Evolutionary conservation across 1,284 basidiomycete species (phyloP), one percentile per base, ranked within the genome.

Genomic region (Leccinum insolens): DNA sequence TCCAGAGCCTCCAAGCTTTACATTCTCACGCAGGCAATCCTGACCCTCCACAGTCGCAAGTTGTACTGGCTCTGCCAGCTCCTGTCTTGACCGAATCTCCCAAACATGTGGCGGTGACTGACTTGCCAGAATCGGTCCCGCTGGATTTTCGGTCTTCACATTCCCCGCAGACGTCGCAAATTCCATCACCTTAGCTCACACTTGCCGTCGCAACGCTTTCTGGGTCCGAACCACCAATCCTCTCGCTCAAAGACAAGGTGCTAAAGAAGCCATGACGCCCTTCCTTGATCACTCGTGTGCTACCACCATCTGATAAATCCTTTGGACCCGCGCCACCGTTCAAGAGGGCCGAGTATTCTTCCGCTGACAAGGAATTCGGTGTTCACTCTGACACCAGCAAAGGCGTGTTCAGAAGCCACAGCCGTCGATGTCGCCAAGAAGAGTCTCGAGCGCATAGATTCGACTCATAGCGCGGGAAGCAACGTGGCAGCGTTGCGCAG

Each of bases 401-500:
- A 65, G 73, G 52, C 31, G 60, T 68, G 46, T 65, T 70, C 62
- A 77, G 77, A 66, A 73, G 71, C 58, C 70, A 71, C 68, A 81
- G 72, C 41, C 41, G 69, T 76, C 49, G 79, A 79, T 66, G 72
- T 62, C 64, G 70, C 75, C n/a, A 73, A 73, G 67, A 74, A 74
- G 63, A 63, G 69, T 31, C 64, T 85, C 5, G 83, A 85, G 66
- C 83, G 84, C 68, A 80, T 78, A 28, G 85, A 87, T 62, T 86
- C 86, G 2, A 81, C 80, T 15, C 82, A 77, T 63, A 90, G 86
- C 70, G 84, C 76, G 41, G 85, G 84, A 15, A 89, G 86, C 71
- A 78, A 89, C 34, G 90, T 93, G 49, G 89, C 91, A 60, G 86
- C 87, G 1, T 86, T 93, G 81, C 83, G 89, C 44, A 86, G 85